These are phyloP conservation scores for Trichomonas gallinae DNA, from an alignment of 208 protist species.

Conservation along the genomic window DNA sequence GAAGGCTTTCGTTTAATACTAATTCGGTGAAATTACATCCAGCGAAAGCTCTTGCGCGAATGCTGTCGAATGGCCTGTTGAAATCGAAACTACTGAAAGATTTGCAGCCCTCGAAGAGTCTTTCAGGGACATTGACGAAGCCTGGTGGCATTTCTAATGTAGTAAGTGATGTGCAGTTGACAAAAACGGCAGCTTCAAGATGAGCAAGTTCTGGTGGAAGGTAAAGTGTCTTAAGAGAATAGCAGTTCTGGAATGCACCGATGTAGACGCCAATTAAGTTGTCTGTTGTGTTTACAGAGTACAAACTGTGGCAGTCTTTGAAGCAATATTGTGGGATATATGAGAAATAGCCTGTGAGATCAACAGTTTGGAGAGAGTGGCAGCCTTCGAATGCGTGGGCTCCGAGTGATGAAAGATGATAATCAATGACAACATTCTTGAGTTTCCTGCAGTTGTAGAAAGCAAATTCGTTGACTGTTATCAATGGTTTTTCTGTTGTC, in stretches of 20 bases:
- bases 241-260: not conserved
- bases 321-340: not conserved
- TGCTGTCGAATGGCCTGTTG: no score
- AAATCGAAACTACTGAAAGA: no score
- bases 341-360: not conserved
- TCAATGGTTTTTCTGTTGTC: not conserved
- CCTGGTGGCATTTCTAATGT: not conserved
- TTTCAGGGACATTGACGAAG: no score
- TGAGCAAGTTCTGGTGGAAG: not conserved
- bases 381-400: not conserved
- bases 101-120: no score
- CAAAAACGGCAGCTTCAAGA: not conserved
- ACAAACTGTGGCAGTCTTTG: not conserved
- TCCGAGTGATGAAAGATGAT: not conserved
- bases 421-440: not conserved
- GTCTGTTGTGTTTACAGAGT: not conserved
- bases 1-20: no score
- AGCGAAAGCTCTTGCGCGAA: no score
- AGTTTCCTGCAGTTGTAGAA: not conserved
- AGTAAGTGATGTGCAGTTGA: not conserved
- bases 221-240: not conserved
- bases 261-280: not conserved
- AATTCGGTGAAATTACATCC: no score
- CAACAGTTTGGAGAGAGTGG: not conserved
- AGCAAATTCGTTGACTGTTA: not conserved